phyloP scores from a whole-genome alignment of 1,284 basidiomycete genomes.

The Meira miltonrushii region DNA sequence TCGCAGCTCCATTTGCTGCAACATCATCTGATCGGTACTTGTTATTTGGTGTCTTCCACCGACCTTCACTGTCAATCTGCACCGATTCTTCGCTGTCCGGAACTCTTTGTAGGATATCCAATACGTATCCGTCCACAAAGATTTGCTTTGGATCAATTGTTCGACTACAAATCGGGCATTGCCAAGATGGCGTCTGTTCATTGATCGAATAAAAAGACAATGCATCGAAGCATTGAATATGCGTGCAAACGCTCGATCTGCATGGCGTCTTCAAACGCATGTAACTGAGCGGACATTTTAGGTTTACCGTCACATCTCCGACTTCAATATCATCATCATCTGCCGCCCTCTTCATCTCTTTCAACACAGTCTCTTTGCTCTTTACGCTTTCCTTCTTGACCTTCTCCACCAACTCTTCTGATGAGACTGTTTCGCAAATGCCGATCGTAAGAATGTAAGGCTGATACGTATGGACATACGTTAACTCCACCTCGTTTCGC shows the following conservation, averaged over 20 bases:
- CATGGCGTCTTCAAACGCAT: slow-evolving; percentile 78
- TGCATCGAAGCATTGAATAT: slow-evolving; percentile 94
- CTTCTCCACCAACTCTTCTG: slow-evolving; percentile 30
- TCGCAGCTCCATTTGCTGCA: neutral
- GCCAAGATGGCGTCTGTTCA: slow-evolving; percentile 92
- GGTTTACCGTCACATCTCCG: slow-evolving; percentile 40
- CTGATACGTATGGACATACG: slow-evolving; percentile 32
- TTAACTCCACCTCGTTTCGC: slow-evolving; percentile 37
- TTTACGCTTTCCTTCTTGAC: slow-evolving; percentile 27
- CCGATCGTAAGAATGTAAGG: slow-evolving; percentile 30
- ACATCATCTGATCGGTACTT: slow-evolving; percentile 57
- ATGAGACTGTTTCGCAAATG: slow-evolving; percentile 30
- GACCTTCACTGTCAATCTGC: slow-evolving; percentile 83
- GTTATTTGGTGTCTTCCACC: slow-evolving; percentile 88
- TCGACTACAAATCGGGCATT: slow-evolving; percentile 90
- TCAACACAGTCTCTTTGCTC: slow-evolving; percentile 38
- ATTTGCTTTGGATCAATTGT: slow-evolving; percentile 72
- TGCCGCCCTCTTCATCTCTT: slow-evolving; percentile 33
- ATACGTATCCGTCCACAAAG: slow-evolving; percentile 70
- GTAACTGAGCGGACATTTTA: slow-evolving; percentile 64
- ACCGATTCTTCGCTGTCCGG: slow-evolving; percentile 82
- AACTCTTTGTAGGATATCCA: slow-evolving; percentile 70
- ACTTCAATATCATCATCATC: slow-evolving; percentile 48
- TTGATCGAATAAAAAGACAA: slow-evolving; percentile 89
- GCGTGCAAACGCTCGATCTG: slow-evolving; percentile 77